These are phyloP conservation scores for Sisymbrium irio DNA, from an alignment of 345 rosid genomes.

Conservation along the genomic window DNA sequence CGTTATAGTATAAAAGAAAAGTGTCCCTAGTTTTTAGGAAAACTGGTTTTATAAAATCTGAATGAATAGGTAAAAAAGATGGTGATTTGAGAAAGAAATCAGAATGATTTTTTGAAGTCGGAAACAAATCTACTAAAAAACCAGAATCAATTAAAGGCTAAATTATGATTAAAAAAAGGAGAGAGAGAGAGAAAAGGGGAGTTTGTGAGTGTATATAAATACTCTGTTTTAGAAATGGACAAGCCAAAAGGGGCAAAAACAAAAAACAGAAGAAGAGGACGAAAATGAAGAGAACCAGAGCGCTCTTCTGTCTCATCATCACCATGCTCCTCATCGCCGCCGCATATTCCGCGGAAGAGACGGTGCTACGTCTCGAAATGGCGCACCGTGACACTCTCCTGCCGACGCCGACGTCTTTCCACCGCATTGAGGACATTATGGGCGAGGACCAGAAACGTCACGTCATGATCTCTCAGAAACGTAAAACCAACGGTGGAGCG, in stretches of 20 bases:
- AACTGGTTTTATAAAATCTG: neutral
- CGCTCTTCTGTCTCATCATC: slow-evolving; percentile 17
- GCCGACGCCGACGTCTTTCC: neutral
- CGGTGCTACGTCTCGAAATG: slow-evolving; percentile 15
- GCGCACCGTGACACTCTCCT: slow-evolving; percentile 18
- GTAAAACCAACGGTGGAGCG: slow-evolving; percentile 1
- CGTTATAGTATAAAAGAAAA: neutral
- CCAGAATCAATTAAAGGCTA: neutral
- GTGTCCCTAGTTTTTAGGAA: neutral
- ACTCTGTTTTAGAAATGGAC: slow-evolving; percentile 22
- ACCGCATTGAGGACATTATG: slow-evolving; percentile 34
- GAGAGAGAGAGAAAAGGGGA: slow-evolving; percentile 20
- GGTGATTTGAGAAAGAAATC: neutral
- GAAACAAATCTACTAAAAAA: neutral
- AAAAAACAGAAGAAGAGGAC: neutral
- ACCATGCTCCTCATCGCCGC: neutral
- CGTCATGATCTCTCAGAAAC: slow-evolving; percentile 25
- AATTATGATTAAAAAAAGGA: slow-evolving; percentile 9
- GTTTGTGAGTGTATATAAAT: slow-evolving; percentile 18
- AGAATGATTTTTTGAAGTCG: neutral
- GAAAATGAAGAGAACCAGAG: slow-evolving; percentile 18
- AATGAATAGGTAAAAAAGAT: neutral
- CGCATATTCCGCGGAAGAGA: slow-evolving; percentile 1
- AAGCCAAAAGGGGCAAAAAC: slow-evolving; percentile 14
- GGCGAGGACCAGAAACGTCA: slow-evolving; percentile 44